Base-by-base conservation (phyloP, 306 rosid genomes). In the Hylodesmum podocarpum region DNA sequence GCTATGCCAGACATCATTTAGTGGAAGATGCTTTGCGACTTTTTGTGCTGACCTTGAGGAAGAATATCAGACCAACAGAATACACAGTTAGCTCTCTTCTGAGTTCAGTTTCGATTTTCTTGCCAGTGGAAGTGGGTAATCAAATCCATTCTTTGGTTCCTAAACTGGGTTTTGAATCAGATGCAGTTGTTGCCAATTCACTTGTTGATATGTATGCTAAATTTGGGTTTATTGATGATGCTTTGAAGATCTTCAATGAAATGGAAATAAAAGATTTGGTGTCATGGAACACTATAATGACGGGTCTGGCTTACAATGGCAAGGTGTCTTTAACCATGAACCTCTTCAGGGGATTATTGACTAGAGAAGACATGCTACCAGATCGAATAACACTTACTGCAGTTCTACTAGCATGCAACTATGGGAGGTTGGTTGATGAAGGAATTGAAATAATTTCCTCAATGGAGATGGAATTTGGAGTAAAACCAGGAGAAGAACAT, bases 221-320 rank as follows among this genome's bases (percentile, higher is more conserved):
- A 86, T 76, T 85, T 80, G 98, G 97, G 81, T 78, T 80, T 53
- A 66, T 91, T 63, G 66, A 83, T 58, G 61, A 68, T 72, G 88
- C 97, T 51, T 73, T 86, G 84, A 76, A 81, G 66, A 84, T 91
- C 68, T 94, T 89, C 79, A 58, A 49, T 7, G 58, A 81, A 59
- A 76, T 77, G 86, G 68, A 61, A 51, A 71, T 77, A 55, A 91
- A 79, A 85, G 98, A 89, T 84, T 83, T 91, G 84, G 84, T 88
- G 69, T 81, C 92, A 44, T 91, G 97, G 97, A 93, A 93, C 84
- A 91, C 94, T 28, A 67, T 91, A 68, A 83, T 91, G 81, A 80
- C 51, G 83, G 98, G 96, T 73, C 64, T 91, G 84, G 66, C 89
- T 59, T 66, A 46, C 82, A 87, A 89, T 81, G 94, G 92, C 29